Percentiles rank a stretch among this genome's conserved stretches.
Conservation (phyloP, 441 rosid species). For the Aquilaria agallochum region DNA sequence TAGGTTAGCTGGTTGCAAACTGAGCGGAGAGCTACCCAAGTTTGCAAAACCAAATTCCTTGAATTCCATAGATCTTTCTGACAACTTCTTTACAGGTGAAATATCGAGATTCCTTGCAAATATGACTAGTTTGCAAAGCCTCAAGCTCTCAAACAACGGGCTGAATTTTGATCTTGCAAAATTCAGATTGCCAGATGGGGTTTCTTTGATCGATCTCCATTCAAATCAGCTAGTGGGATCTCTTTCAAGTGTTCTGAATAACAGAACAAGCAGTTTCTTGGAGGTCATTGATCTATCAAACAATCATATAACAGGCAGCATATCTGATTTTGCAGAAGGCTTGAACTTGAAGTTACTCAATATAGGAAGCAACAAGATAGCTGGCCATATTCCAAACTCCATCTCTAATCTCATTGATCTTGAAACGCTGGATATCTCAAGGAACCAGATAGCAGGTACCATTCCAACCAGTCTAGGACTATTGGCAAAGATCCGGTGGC, state of each 20-base stretch:
- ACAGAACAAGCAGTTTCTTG: conserved; percentile 63
- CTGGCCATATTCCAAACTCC: conserved; percentile 70
- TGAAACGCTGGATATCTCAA: conserved; percentile 54
- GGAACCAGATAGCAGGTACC: conserved; percentile 64
- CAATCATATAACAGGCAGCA: conserved; percentile 57
- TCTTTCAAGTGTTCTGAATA: conserved; percentile 55
- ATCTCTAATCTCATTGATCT: conserved; percentile 64
- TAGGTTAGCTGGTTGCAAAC: conserved; percentile 71
- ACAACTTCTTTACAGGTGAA: conserved; percentile 52
- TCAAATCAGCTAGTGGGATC: conserved; percentile 59
- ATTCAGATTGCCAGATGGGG: conserved; percentile 47
- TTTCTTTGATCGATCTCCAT: conserved; percentile 50
- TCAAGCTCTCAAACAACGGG: conserved; percentile 66
- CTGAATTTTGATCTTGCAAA: conserved; percentile 54
- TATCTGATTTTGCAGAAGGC: conserved; percentile 60
- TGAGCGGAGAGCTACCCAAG: conserved; percentile 57
- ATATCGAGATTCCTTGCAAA: conserved; percentile 48
- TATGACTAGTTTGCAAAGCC: conserved; percentile 51
- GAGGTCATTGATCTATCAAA: conserved; percentile 56
- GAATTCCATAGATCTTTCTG: conserved; percentile 60
- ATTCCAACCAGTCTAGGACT: conserved; percentile 62
- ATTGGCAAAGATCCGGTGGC: conserved; percentile 54
- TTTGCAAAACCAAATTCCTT: conserved; percentile 53
- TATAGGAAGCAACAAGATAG: conserved; percentile 62
- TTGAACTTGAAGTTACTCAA: conserved; percentile 56